Percentiles rank a stretch among this genome's conserved stretches.
phyloP scores from a whole-genome alignment of 2,329 filamentous ascomycete genomes.

The Colletotrichum eremochloae region DNA sequence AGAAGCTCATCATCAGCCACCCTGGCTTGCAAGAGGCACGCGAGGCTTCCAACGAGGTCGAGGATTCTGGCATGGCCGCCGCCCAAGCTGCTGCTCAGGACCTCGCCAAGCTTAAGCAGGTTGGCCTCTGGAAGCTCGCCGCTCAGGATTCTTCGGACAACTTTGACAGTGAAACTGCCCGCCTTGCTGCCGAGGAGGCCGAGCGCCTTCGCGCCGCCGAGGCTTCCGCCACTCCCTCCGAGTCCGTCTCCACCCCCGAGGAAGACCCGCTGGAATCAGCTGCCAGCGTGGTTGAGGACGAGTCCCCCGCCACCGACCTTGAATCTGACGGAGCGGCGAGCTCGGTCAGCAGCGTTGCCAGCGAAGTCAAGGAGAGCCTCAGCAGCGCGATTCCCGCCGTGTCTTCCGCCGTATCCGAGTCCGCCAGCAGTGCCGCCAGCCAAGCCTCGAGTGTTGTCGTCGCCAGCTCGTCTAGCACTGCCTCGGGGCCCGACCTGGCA shows the following conservation, averaged over 20 bases:
- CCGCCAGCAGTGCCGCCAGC: constrained; percentile 43
- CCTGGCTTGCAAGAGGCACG: constrained; percentile 78
- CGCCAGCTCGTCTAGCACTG: constrained; percentile 15
- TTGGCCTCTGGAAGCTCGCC: constrained; percentile 85
- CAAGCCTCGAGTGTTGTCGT: constrained; percentile 41
- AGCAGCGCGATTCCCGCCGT: constrained; percentile 41
- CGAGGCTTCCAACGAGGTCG: constrained; percentile 75
- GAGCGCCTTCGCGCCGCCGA: constrained; percentile 51
- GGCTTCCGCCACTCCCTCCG: constrained; percentile 46
- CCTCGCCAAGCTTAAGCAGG: constrained; percentile 83
- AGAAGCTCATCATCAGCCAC: constrained; percentile 80
- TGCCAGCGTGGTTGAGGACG: constrained; percentile 37
- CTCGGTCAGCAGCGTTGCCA: constrained; percentile 28
- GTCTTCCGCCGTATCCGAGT: constrained; percentile 45
- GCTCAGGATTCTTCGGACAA: constrained; percentile 81
- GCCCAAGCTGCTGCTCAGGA: constrained; percentile 86
- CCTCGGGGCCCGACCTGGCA: constrained; percentile 35
- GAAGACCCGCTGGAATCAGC: constrained; percentile 42
- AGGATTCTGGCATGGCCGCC: constrained; percentile 83
- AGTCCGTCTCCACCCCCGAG: constrained; percentile 32
- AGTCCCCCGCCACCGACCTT: constrained; percentile 37
- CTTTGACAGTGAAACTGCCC: constrained; percentile 78
- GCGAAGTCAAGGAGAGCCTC: constrained; percentile 25
- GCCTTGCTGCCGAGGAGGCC: constrained; percentile 65
- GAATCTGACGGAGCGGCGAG: constrained; percentile 11